phyloP scores from a whole-genome alignment of 805 yeast genomes.

The Candida nitratophila region DNA sequence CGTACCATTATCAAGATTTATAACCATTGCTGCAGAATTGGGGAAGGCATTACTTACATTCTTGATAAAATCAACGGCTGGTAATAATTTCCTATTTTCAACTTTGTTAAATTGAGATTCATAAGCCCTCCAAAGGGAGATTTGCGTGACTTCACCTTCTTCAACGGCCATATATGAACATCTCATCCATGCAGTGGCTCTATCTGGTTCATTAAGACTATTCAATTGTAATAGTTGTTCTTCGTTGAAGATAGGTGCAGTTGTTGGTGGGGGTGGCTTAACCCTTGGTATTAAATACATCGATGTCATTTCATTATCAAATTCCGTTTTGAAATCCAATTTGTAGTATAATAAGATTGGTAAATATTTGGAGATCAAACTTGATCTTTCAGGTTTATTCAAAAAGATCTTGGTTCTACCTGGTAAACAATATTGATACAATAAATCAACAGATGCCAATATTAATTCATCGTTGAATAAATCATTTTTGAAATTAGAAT shows the following conservation, averaged over 20 bases:
- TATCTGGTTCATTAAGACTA: conserved; percentile 69
- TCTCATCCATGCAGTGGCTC: conserved; percentile 94
- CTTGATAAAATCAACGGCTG: conserved; percentile 95
- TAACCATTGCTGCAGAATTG: conserved; percentile 88
- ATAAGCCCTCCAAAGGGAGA: conserved; percentile 91
- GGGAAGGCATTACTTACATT: conserved; percentile 88
- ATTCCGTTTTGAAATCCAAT: conserved; percentile 30
- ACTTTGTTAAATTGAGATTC: conserved; percentile 75
- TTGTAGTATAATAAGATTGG: conserved; percentile 55
- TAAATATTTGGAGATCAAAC: conserved; percentile 49
- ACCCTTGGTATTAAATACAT: conserved; percentile 47
- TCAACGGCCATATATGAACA: conserved; percentile 77
- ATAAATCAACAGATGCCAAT: conserved; percentile 68
- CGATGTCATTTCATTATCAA: conserved; percentile 26
- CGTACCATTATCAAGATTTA: conserved; percentile 53
- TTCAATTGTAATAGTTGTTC: conserved; percentile 55
- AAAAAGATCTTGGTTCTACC: conserved; percentile 52
- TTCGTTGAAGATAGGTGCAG: conserved; percentile 39
- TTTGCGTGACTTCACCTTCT: conserved; percentile 87
- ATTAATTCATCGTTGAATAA: conserved; percentile 58
- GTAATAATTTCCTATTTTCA: conserved; percentile 52
- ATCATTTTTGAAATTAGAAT: conserved; percentile 21
- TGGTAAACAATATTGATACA: conserved; percentile 72
- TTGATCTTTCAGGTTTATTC: conserved; percentile 38
- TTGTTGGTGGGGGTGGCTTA: conserved; percentile 52